A percentile compares a stretch with the other conserved stretches of the same genome.
These are phyloP conservation scores for Boletus rex-veris DNA, from an alignment of 768 basidiomycete species.

Conservation along the genomic window DNA sequence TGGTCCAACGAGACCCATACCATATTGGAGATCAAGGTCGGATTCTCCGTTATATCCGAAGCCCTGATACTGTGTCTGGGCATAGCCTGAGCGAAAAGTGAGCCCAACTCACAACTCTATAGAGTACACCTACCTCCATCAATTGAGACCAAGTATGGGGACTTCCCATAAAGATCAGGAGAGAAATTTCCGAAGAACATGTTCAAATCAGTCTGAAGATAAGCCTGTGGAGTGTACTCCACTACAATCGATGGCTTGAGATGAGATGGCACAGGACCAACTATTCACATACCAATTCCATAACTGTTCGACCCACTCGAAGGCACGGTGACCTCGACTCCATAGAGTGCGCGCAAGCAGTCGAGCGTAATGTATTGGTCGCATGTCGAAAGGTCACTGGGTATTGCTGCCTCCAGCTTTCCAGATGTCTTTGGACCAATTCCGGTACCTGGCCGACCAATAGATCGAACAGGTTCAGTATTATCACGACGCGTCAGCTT, in stretches of 20 bases:
- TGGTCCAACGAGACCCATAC: background rate
- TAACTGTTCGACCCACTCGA: conserved; percentile 27
- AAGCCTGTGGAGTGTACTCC: conserved; percentile 35
- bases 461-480: background rate
- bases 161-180: conserved; percentile 17
- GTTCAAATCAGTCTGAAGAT: conserved; percentile 25
- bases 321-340: conserved; percentile 22
- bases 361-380: conserved; percentile 28
- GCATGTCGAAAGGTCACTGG: conserved; percentile 15
- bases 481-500: conserved; percentile 15
- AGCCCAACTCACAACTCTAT: background rate
- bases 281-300: conserved; percentile 26
- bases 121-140: conserved; percentile 31
- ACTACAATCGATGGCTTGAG: conserved; percentile 13
- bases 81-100: conserved; percentile 20
- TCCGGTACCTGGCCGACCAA: conserved; percentile 17
- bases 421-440: conserved; percentile 15
- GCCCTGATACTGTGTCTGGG: conserved; percentile 25
- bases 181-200: conserved; percentile 30
- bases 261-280: background rate
- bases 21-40: conserved; percentile 31
- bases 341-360: conserved; percentile 30
- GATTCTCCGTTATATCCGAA: conserved; percentile 20
- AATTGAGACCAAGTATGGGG: conserved; percentile 32
- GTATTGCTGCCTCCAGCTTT: conserved; percentile 4